phyloP scores from a whole-genome alignment of 352 stramenopile species.

The Pythium scleroteichum region DNA sequence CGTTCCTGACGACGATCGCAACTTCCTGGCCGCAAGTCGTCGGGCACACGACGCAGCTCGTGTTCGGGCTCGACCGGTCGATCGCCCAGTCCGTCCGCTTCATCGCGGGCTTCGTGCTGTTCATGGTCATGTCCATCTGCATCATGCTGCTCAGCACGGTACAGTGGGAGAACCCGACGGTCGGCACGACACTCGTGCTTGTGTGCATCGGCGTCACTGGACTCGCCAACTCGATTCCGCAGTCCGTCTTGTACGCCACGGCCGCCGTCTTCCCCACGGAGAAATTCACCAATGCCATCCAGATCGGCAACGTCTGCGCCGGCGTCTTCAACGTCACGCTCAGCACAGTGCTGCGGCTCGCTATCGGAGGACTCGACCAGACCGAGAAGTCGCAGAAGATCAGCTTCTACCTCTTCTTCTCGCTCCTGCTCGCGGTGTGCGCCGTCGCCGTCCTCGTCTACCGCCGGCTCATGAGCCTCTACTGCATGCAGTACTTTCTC shows the following conservation, averaged over 20 bases:
- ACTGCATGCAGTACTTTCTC: slow-evolving; percentile 51
- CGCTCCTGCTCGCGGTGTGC: slow-evolving; percentile 53
- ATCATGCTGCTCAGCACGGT: slow-evolving; percentile 67
- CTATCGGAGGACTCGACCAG: slow-evolving; percentile 45
- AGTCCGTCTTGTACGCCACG: slow-evolving; percentile 65
- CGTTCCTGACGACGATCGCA: slow-evolving; percentile 63
- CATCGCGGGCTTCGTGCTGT: slow-evolving; percentile 51
- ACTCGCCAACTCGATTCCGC: slow-evolving; percentile 54
- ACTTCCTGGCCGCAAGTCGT: slow-evolving; percentile 63
- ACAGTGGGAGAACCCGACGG: slow-evolving; percentile 49
- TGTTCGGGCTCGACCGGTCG: slow-evolving; percentile 58
- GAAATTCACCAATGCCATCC: slow-evolving; percentile 65
- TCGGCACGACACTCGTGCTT: slow-evolving; percentile 54
- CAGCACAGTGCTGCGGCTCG: slow-evolving; percentile 47
- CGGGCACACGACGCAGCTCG: slow-evolving; percentile 54
- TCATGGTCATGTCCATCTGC: slow-evolving; percentile 53
- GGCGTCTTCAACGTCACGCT: slow-evolving; percentile 61
- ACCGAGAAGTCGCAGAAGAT: slow-evolving; percentile 35
- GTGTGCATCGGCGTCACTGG: slow-evolving; percentile 55
- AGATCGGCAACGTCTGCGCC: slow-evolving; percentile 59
- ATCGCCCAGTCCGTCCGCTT: slow-evolving; percentile 45
- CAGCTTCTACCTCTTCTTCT: slow-evolving; percentile 69
- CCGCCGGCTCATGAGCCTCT: slow-evolving; percentile 32
- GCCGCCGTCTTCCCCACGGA: slow-evolving; percentile 56
- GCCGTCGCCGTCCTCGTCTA: slow-evolving; percentile 49